These are phyloP conservation scores for Curvularia spicifera DNA, from an alignment of 2,329 filamentous ascomycete species.

Conservation along the genomic window DNA sequence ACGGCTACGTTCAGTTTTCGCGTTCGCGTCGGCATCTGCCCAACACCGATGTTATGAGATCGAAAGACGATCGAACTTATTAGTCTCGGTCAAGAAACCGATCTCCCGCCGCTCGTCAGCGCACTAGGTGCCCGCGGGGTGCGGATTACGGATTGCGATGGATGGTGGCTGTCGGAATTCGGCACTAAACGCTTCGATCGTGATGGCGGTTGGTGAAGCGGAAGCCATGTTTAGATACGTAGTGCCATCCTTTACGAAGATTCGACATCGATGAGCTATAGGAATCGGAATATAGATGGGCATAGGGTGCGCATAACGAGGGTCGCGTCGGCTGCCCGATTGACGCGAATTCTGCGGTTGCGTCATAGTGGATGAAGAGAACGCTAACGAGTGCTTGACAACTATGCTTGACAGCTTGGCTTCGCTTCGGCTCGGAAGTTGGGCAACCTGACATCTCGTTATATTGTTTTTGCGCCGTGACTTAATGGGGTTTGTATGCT, in stretches of 20 bases:
- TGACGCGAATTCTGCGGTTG: slow-evolving; percentile 1
- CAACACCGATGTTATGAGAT: slow-evolving; percentile 23
- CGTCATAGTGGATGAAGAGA: slow-evolving; percentile 6
- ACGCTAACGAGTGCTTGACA: slow-evolving; percentile 18
- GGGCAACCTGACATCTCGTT: not conserved
- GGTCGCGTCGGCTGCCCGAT: not conserved
- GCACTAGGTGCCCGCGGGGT: slow-evolving; percentile 22
- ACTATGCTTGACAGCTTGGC: slow-evolving; percentile 17
- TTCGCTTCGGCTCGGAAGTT: not conserved
- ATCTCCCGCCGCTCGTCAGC: slow-evolving; percentile 8
- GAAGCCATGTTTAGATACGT: not conserved
- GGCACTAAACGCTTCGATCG: not conserved
- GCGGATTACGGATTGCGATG: not conserved
- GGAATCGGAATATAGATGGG: not conserved
- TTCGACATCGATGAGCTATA: not conserved
- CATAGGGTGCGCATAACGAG: not conserved
- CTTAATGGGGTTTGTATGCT: not conserved
- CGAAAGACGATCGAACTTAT: slow-evolving; percentile 16
- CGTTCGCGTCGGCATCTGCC: slow-evolving; percentile 17
- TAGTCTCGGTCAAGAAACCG: slow-evolving; percentile 18
- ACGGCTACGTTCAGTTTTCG: slow-evolving; percentile 16
- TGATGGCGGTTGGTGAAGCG: not conserved
- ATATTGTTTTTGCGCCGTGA: not conserved
- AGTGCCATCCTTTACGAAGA: not conserved
- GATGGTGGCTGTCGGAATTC: not conserved